These are phyloP conservation scores for Colletotrichum melonis DNA, from an alignment of 2,329 filamentous ascomycete species.

Conservation along the genomic window DNA sequence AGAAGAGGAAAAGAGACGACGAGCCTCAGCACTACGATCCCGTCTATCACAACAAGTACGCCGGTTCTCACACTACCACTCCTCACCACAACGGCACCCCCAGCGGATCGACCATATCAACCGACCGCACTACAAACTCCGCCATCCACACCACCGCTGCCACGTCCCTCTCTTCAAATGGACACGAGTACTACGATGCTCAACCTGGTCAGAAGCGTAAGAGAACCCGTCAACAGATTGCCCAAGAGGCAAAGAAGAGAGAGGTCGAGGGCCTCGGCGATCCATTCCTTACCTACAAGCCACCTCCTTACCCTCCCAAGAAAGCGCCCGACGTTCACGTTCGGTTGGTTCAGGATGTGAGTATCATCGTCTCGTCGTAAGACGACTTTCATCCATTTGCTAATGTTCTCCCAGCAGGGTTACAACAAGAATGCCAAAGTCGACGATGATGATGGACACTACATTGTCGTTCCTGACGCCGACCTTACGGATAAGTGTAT, in stretches of 20 bases:
- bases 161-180: slow-evolving; percentile 77
- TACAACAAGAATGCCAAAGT: slow-evolving; percentile 76
- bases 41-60: slow-evolving; percentile 76
- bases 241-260: slow-evolving; percentile 83
- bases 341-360: slow-evolving; percentile 71
- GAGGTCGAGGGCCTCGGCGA: slow-evolving; percentile 78
- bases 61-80: slow-evolving; percentile 77
- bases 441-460: slow-evolving; percentile 97
- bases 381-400: neutral
- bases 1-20: slow-evolving; percentile 78
- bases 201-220: slow-evolving; percentile 90
- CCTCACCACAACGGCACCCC: slow-evolving; percentile 75
- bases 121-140: slow-evolving; percentile 81
- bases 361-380: slow-evolving; percentile 42
- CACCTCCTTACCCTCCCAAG: slow-evolving; percentile 87
- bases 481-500: slow-evolving; percentile 90
- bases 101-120: slow-evolving; percentile 80
- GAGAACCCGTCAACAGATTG: slow-evolving; percentile 82
- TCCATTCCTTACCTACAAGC: slow-evolving; percentile 82
- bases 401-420: slow-evolving; percentile 44
- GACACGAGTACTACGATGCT: slow-evolving; percentile 73
- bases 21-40: slow-evolving; percentile 72
- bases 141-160: slow-evolving; percentile 86
- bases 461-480: slow-evolving; percentile 89
- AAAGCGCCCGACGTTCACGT: slow-evolving; percentile 86